A percentile compares a stretch with the other conserved stretches of the same genome.
Conservation (phyloP, 179 eudicot species). For the Monotropa hypopitys region DNA sequence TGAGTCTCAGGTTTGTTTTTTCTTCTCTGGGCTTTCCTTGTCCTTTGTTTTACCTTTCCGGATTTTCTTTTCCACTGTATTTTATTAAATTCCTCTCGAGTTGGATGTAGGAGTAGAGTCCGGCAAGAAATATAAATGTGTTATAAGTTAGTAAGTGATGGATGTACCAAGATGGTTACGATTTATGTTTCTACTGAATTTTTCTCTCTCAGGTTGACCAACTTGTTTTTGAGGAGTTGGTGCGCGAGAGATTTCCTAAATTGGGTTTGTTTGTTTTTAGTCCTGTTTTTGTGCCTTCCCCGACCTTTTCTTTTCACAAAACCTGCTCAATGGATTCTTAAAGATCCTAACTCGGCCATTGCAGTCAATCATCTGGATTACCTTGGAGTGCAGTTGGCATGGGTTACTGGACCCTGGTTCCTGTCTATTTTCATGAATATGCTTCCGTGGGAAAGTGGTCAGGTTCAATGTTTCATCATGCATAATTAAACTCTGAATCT, state of each 20-base stretch:
- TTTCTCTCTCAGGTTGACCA: conserved; percentile 71
- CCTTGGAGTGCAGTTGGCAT: conserved; percentile 93
- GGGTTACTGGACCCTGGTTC: conserved; percentile 99
- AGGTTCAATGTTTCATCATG: conserved; percentile 33
- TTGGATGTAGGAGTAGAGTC: background rate
- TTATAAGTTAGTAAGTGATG: background rate
- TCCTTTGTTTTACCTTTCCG: background rate
- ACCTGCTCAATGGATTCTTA: background rate
- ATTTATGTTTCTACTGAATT: background rate
- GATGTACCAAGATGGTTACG: background rate
- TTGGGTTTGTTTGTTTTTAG: conserved; percentile 48
- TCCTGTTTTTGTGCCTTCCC: background rate
- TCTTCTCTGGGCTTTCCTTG: background rate
- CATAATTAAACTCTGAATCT: conserved; percentile 1
- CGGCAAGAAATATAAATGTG: background rate
- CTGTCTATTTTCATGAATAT: conserved; percentile 95
- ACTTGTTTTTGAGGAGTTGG: conserved; percentile 91
- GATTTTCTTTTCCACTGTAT: background rate
- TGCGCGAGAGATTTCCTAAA: conserved; percentile 88
- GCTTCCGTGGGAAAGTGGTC: conserved; percentile 99
- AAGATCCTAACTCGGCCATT: conserved; percentile 10
- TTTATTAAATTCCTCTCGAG: background rate
- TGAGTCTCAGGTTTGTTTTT: conserved; percentile 73
- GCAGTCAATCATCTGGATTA: conserved; percentile 97
- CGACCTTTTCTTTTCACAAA: background rate